phyloP scores from a whole-genome alignment of 768 basidiomycete species.

The Pleurotus eryngii region DNA sequence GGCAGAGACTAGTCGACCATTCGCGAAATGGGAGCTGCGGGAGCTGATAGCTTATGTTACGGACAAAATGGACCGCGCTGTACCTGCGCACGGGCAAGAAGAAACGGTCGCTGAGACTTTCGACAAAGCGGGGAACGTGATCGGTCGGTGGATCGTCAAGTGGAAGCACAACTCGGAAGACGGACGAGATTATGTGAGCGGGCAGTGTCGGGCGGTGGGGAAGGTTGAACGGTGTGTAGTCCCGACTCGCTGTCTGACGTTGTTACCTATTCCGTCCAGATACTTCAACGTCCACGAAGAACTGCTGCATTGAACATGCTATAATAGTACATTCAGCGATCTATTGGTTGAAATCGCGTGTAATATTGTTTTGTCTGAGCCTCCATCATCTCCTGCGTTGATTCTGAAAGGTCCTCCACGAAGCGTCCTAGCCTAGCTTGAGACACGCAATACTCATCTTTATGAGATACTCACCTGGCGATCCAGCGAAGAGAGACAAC shows the following conservation, averaged over 20 bases:
- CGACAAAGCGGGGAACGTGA: conserved; percentile 51
- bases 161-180: conserved; percentile 62
- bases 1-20: conserved; percentile 60
- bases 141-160: conserved; percentile 76
- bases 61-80: conserved; percentile 19
- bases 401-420: conserved; percentile 84
- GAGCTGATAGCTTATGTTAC: conserved; percentile 32
- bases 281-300: conserved; percentile 50
- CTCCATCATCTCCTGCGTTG: conserved; percentile 90
- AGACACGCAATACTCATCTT: background rate
- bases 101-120: conserved; percentile 82
- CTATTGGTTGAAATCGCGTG: conserved; percentile 71
- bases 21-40: conserved; percentile 82
- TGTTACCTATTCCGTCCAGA: conserved; percentile 16
- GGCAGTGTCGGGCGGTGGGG: conserved; percentile 68
- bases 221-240: too few species aligned
- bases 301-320: conserved; percentile 23
- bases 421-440: conserved; percentile 52
- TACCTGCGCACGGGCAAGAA: conserved; percentile 41
- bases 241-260: too few species aligned
- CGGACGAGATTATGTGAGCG: conserved; percentile 53
- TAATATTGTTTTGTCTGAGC: conserved; percentile 83
- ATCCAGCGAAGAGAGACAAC: conserved; percentile 79
- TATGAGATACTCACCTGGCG: conserved; percentile 62
- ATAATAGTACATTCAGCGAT: conserved; percentile 19